Base-by-base conservation (phyloP, 202 grass and related monocot genomes). In the Setaria viridis region DNA sequence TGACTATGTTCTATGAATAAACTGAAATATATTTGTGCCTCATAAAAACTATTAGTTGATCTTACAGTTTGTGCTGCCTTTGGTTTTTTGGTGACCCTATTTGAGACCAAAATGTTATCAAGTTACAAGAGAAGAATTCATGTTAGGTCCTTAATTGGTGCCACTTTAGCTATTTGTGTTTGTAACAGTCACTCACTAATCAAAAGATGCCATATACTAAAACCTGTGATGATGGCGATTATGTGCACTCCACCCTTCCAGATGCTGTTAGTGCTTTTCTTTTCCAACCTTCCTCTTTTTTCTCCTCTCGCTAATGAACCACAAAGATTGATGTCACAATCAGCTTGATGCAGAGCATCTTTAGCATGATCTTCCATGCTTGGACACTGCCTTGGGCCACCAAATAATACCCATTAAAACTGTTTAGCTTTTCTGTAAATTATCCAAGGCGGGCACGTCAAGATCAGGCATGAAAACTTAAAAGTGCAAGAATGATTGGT, bases 271-370 rank as follows among this genome's bases (percentile, higher is more conserved):
- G 83, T 93, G 92, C 76, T 90, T 39, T 83, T 88, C 67, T 88
- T 91, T 85, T 90, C 62, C 68, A 76, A 25, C 56, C 56, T 59
- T 88, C 59, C 41, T 11, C 12, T 55, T 55, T 81, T 78, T 9
- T 4, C n/a, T 37, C 55, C 39, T 41, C 30, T 90, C 80, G 82
- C 82, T 72, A 90, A 46, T 90, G 63, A 85, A 86, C 78, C 78
- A 89, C 74, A 91, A 91, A 85, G 74, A 57, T 85, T 76, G 88
- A 78, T 92, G 89, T 98, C 89, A 80, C 84, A 72, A 72, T 95
- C 95, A 94, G 65, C 60, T 87, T 70, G 93, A 92, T 98, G 50
- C 81, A 71, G 76, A 83, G 86, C 93, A 95, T 94, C 88, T 92
- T 85, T 74, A 81, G 79, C 70, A 84, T 92, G 89, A 92, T 95